Evolutionary conservation across 2,329 filamentous ascomycete genomes (phyloP), one percentile per base, ranked within the genome.

Genomic region (Verticillium klebahnii): DNA sequence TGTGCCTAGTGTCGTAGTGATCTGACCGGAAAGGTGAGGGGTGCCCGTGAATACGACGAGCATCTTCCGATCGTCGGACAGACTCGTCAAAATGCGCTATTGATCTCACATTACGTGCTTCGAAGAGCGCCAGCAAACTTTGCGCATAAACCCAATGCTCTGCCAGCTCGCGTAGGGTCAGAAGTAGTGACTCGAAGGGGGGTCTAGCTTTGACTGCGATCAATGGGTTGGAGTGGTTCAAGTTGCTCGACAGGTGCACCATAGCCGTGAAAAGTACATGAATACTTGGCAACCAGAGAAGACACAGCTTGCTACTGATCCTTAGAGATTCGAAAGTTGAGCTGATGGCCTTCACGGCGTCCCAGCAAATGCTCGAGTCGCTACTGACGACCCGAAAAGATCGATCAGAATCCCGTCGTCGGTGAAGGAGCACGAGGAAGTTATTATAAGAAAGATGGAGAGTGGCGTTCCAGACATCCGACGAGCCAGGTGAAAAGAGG

Each of bases 401-500:
- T 56, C 40, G 63, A 1, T 57, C 62, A 1, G 55, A 29, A 8
- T 45, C 19, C 40, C 32, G 17, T 29, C 50, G 54, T 3, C 73
- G 69, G 60, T 75, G 73, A 15, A 75, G 69, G 2, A 75, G 67
- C n/a, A 74, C 65, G 31, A 75, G 68, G 37, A 73, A 71, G 62
- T 72, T 72, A 59, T 74, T 73, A 59, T 74, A 75, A 1, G 71
- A 72, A 34, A 75, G 68, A 61, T 75, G 73, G 23, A 75, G 69
- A 12, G 65, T 72, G 4, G 69, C 67, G 55, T 70, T 68, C 73
- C 73, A 75, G 14, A 64, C 65, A 36, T 67, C 66, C 12, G 45
- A 19, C 2, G 67, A 66, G 17, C 67, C 59, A 1, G 68, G 36
- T 0, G 70, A 67, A 3, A 70, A 54, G 14, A 67, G 69, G 2